Evolutionary conservation across 768 basidiomycete genomes (phyloP), one percentile per base, ranked within the genome.

Genomic region (Naganishia friedmannii): DNA sequence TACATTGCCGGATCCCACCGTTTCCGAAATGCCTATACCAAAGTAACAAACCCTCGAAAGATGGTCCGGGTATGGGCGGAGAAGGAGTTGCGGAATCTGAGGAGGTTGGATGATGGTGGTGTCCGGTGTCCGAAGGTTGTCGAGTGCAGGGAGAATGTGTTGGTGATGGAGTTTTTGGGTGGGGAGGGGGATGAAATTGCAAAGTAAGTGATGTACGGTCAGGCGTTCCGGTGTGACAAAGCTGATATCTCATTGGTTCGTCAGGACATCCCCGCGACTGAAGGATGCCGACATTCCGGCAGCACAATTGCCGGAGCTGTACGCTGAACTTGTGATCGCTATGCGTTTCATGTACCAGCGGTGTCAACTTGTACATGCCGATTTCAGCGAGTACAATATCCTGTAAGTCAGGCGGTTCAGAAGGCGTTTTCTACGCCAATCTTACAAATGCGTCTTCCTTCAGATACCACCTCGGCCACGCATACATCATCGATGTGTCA

Each of bases 61-160:
- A 98, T 99, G 95, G 94, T 99, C 23, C 86, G 93, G 19, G 82
- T 98, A 3, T 99, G 96, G 96, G 96, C 96, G 1, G 96, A 99
- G 82, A 99, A 99, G 83, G 96, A 99, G 81, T 90, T 97, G 89
- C 88, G 96, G 28, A 99, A 99, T 79, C 83, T 99, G 72, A 89
- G 90, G 78, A 86, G 96, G 37, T 82, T 99, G 55, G 84, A 86
- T 10, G 82, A 88, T n/a, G 91, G 91, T 23, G 93, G 91, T 0
- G 87, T 99, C 63, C 85, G 85, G 55, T 91, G 90, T 71, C 96
- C 96, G 0, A 89, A 91, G 55, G 91, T 93, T 1, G 75, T 94
- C 21, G 96, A 98, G 78, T 93, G 96, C 10, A 86, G 93, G 68
- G 93, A 97, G 80, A 99, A 99, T 77, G 91, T 99, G 9, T 86